Evolutionary conservation across 345 rosid species (phyloP).

Genomic region (Salix suchowensis): DNA sequence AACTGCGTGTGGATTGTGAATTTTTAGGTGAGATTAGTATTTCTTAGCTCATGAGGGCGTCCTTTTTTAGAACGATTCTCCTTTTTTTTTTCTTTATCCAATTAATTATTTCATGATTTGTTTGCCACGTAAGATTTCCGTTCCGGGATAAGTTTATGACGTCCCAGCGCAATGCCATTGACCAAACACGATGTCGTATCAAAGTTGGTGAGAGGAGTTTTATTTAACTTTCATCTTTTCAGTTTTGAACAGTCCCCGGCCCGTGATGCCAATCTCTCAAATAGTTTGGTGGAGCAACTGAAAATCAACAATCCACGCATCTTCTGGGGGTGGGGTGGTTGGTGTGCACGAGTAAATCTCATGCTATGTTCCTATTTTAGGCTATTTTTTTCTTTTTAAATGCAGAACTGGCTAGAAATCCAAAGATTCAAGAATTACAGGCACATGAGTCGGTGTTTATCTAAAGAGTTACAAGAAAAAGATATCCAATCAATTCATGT

Average conservation of each 20-base stretch:
- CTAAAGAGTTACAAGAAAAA: too few species aligned
- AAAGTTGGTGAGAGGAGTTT: neutral
- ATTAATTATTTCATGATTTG: neutral
- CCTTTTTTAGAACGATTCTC: too few species aligned
- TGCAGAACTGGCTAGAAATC: too few species aligned
- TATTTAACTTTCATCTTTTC: neutral
- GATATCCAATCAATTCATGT: too few species aligned
- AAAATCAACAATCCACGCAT: neutral
- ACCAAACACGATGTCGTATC: neutral
- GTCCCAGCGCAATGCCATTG: too few species aligned
- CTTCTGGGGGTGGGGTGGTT: too few species aligned
- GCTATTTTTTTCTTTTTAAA: too few species aligned
- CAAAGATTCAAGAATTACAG: too few species aligned
- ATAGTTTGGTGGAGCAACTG: neutral
- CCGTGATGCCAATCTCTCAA: neutral
- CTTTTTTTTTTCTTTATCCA: too few species aligned
- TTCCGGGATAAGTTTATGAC: neutral
- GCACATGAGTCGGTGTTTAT: too few species aligned
- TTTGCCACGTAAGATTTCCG: neutral
- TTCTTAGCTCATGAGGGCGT: neutral
- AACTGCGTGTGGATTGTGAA: neutral
- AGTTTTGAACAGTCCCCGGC: neutral
- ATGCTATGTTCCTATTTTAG: too few species aligned
- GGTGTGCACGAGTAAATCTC: too few species aligned
- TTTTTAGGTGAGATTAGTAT: neutral